Evolutionary conservation across 257 asterid species (phyloP), one percentile per base, ranked within the genome.

Genomic region (Marsdenia floribunda): DNA sequence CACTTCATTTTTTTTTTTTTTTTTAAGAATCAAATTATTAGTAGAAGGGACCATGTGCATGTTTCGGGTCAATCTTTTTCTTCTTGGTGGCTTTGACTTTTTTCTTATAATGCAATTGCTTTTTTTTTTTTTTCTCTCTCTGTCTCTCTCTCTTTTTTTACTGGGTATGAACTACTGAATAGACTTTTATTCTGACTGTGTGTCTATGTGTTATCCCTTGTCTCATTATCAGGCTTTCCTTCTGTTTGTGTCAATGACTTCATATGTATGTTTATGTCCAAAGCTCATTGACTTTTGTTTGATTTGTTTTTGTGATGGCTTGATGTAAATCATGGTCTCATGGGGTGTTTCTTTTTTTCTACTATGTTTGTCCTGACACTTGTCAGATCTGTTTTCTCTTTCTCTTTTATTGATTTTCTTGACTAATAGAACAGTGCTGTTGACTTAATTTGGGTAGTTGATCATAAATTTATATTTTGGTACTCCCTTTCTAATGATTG

Each of bases 1-100:
- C 71, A 54, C 29, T 57, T 57, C 63, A 57, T 57, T 21, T n/a
- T n/a, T n/a, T n/a, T n/a, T n/a, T n/a, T n/a, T n/a, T n/a, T n/a
- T n/a, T n/a, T 57, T n/a, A 26, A 26, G 63, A 67, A 19, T 22
- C 47, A 67, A 67, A 42, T 67, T 18, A 22, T 42, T n/a, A 26
- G 71, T 16, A 40, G 3, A 6, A 65, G 3, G 8, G 54, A 21
- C 54, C 1, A 3, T 67, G 38, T 44, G 50, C 38, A 21, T 44
- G 38, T 44, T 68, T 68, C 22, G 10, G 18, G 38, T 11, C 12
- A 68, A 7, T 42, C 29, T 19, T 40, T 42, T 12, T 10, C 14
- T 22, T 67, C 54, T 21, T 67, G 54, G 50, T 67, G 65, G 37
- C 65, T 58, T 58, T 58, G 65, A 58, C 65, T 4, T 58, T 21